These are phyloP conservation scores for Pleurotus sapidus DNA, from an alignment of 768 basidiomycete genomes.

Conservation along the genomic window DNA sequence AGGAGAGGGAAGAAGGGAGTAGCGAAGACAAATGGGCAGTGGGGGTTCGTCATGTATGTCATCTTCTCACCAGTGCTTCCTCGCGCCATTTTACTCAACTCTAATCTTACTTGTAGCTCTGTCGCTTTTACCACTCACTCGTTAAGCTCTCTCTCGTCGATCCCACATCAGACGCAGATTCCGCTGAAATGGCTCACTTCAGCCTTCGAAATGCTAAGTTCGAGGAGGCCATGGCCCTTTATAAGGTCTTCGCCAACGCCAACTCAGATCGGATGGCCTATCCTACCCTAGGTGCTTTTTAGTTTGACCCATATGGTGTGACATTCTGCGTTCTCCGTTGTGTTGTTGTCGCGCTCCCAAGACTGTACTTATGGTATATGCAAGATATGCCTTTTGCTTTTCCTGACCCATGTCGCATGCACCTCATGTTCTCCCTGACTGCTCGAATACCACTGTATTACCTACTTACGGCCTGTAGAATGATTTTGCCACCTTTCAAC, in stretches of 20 bases:
- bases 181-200: slow-evolving; percentile 78
- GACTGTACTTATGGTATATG: no score
- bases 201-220: slow-evolving; percentile 68
- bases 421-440: no score
- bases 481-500: no score
- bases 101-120: slow-evolving; percentile 43
- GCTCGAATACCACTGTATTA: no score
- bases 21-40: slow-evolving; percentile 74
- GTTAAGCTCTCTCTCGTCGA: slow-evolving; percentile 68
- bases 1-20: slow-evolving; percentile 64
- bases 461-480: no score
- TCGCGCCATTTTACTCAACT: slow-evolving; percentile 6
- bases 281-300: background rate
- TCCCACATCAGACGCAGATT: slow-evolving; percentile 59
- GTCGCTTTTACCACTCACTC: slow-evolving; percentile 72
- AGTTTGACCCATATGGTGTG: no score
- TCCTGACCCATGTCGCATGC: no score
- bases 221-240: slow-evolving; percentile 74
- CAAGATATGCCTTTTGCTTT: no score
- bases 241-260: slow-evolving; percentile 53
- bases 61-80: background rate
- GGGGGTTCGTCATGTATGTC: slow-evolving; percentile 66
- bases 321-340: no score
- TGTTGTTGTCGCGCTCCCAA: no score
- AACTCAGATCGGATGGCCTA: slow-evolving; percentile 11